Percentiles rank a stretch among this genome's conserved stretches.
Evolutionary conservation across 2,329 filamentous ascomycete genomes (phyloP).

Genomic region (Zymoseptoria crescenta): DNA sequence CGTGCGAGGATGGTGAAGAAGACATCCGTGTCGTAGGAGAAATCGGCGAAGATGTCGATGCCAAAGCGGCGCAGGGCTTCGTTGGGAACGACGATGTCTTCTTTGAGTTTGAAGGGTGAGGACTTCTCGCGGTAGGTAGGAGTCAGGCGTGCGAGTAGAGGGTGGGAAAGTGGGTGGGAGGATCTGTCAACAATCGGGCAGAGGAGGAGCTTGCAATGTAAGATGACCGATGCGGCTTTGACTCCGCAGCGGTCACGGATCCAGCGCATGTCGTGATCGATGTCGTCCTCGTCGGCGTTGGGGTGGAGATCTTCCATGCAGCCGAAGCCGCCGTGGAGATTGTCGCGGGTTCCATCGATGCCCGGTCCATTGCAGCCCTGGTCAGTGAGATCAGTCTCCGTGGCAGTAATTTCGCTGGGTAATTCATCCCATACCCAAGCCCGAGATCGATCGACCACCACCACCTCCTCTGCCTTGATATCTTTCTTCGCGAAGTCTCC

Average conservation of each 20-base stretch:
- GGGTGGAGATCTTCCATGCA: constrained; percentile 20
- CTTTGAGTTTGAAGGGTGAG: constrained; percentile 57
- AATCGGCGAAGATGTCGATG: constrained; percentile 58
- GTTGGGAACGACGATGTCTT: constrained; percentile 62
- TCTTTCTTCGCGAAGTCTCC: constrained; percentile 23
- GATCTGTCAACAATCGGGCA: constrained; percentile 9
- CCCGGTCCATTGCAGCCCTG: constrained; percentile 16
- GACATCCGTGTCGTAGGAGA: constrained; percentile 66
- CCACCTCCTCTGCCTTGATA: constrained; percentile 8
- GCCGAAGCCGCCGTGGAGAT: constrained; percentile 12
- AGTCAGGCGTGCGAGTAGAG: constrained; percentile 21
- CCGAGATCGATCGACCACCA: constrained; percentile 19
- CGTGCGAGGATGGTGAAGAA: constrained; percentile 84
- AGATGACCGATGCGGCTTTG: constrained; percentile 9
- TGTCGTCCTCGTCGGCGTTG: constrained; percentile 13
- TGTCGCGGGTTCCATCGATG: constrained; percentile 3
- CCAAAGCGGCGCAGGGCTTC: constrained; percentile 73
- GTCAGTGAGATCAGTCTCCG: background rate
- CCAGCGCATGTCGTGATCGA: constrained; percentile 20
- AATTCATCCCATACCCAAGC: constrained; percentile 21
- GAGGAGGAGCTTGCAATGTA: constrained; percentile 15
- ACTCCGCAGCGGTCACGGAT: constrained; percentile 14
- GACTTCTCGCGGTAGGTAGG: constrained; percentile 17
- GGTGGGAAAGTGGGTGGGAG: constrained; percentile 21
- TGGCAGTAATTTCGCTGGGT: background rate